phyloP scores from a whole-genome alignment of 1,284 basidiomycete genomes.

The Singerocomus rubriflavus region DNA sequence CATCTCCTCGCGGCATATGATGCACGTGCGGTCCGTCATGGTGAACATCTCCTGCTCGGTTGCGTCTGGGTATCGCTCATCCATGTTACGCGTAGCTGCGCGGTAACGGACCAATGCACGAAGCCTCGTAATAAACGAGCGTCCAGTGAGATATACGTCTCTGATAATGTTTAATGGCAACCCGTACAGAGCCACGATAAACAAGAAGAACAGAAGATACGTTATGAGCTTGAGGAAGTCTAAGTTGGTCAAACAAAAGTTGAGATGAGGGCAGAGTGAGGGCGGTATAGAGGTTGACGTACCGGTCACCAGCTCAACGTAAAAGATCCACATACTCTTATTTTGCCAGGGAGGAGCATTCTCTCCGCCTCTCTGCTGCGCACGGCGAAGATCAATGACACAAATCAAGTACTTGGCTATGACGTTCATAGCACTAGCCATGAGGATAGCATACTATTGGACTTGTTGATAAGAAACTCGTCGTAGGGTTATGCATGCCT shows the following conservation, averaged over 20 bases:
- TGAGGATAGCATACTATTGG: conserved; percentile 82
- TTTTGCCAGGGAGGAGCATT: conserved; percentile 94
- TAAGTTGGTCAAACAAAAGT: conserved; percentile 30
- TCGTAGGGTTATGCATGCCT: conserved; percentile 21
- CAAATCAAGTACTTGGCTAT: conserved; percentile 87
- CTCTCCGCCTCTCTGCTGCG: conserved; percentile 72
- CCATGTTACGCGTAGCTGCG: conserved; percentile 95
- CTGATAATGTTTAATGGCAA: conserved; percentile 95
- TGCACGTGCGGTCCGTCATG: conserved; percentile 90
- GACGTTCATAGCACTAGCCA: conserved; percentile 77
- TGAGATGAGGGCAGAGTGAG: not conserved
- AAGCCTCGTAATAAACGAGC: conserved; percentile 85
- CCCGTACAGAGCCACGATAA: conserved; percentile 94
- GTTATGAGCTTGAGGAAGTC: conserved; percentile 93
- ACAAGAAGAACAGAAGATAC: conserved; percentile 89
- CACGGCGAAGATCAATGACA: conserved; percentile 77
- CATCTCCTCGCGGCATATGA: conserved; percentile 99
- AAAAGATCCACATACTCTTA: conserved; percentile 97
- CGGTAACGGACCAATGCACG: conserved; percentile 90
- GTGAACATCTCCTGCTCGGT: conserved; percentile 78
- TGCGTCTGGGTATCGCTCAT: conserved; percentile 93
- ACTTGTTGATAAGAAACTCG: conserved; percentile 12
- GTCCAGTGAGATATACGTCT: conserved; percentile 93
- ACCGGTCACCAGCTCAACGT: conserved; percentile 92
- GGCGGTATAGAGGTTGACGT: conserved; percentile 23